Base-by-base conservation (phyloP, 805 yeast species). In the Starmerella tilneyi region DNA sequence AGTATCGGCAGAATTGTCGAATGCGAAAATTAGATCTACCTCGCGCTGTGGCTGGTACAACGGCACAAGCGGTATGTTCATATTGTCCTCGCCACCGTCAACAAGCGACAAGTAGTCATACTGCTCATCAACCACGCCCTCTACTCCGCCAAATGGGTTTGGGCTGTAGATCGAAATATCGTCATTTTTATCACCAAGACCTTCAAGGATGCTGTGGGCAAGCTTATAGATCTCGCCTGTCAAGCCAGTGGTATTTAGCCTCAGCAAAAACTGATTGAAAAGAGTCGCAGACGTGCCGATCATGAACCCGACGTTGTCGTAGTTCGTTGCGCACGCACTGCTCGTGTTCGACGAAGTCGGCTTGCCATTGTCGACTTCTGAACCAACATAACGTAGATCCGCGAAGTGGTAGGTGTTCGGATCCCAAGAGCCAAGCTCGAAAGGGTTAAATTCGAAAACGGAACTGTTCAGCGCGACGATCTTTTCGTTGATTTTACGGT, bases 81-180 rank as follows among this genome's bases (percentile, higher is more conserved):
- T 85, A 8, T 70, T 67, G 59, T 82, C 89, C 59, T 79, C 84
- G 26, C 92, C 94, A 34, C 94, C 94, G 58, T 83, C 94, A 24
- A 75, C 84, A 48, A 83, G 64, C 46, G 61, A 46, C 41, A 82
- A 63, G 62, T 46, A 59, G 29, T 74, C 70, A 9, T 63, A 62
- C 30, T 51, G 42, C 27, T 34, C 22, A 40, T 46, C 51, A 20
- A 19, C 40, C 9, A 50, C 34, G 12, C 41, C 49, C 20, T 43
- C 39, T 20, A 51, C 19, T 15, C 49, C 70, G 45, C 60, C 66
- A 63, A 79, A 81, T 39, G 94, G 94, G 57, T 81, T 84, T 44
- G 94, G 92, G 17, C 62, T 59, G 62, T 77, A 79, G 38, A 73
- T 63, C n/a, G 89, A 84, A 54, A 81, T 74, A 40, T 76, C 74